Evolutionary conservation across 177 flowering plant genomes (phyloP).

Genomic region (Vitis hybrid): DNA sequence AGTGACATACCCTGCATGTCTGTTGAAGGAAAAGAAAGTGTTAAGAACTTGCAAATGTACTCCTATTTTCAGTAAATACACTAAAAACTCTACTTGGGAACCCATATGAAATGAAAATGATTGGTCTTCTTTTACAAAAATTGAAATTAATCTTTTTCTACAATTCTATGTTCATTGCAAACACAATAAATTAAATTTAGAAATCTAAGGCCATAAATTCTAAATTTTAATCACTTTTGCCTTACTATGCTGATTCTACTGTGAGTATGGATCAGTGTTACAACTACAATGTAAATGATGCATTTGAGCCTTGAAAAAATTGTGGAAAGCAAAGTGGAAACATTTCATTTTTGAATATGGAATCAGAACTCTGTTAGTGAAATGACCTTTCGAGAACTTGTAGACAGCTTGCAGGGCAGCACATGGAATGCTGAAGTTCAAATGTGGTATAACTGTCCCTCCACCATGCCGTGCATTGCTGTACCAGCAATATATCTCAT

Average conservation of each 20-base stretch:
- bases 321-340: neutral
- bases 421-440: constrained; percentile 95
- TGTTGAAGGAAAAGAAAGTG: constrained; percentile 21
- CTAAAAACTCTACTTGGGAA: neutral
- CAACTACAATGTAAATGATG: neutral
- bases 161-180: no score
- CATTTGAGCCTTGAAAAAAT: neutral
- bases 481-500: constrained; percentile 21
- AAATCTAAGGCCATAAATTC: neutral
- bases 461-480: constrained; percentile 94
- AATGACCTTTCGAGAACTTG: constrained; percentile 68
- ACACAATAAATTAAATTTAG: no score
- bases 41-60: neutral
- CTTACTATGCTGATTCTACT: no score
- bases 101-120: neutral
- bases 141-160: neutral
- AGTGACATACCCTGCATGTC: constrained; percentile 61
- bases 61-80: neutral
- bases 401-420: constrained; percentile 69
- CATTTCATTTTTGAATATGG: neutral
- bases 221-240: neutral
- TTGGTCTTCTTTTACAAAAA: neutral
- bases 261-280: no score
- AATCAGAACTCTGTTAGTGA: neutral
- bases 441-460: constrained; percentile 80